Evolutionary conservation across 2,329 filamentous ascomycete genomes (phyloP).

Genomic region (Hypoxylon sp.): DNA sequence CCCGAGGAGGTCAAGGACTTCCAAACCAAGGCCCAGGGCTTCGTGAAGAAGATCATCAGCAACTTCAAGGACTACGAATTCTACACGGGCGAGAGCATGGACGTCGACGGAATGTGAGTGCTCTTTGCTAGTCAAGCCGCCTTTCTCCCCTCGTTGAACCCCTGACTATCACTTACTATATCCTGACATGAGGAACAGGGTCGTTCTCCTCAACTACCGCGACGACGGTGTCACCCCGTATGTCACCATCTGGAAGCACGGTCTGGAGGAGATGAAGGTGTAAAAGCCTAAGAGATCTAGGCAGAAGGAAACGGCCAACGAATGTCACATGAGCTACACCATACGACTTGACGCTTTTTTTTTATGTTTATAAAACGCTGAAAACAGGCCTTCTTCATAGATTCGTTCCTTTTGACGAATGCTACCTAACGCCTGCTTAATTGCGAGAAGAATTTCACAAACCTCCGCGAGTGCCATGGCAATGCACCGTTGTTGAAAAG

Average conservation of each 20-base stretch:
- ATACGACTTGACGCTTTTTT: slow-evolving; percentile 32
- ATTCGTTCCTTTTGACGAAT: slow-evolving; percentile 35
- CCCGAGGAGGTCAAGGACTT: slow-evolving; percentile 78
- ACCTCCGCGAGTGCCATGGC: slow-evolving; percentile 7
- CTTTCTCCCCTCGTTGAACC: slow-evolving; percentile 4
- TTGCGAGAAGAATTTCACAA: slow-evolving; percentile 19
- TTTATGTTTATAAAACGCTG: slow-evolving; percentile 26
- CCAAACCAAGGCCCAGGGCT: slow-evolving; percentile 76
- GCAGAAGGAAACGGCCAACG: slow-evolving; percentile 14
- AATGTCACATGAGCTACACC: slow-evolving; percentile 31
- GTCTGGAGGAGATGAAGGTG: slow-evolving; percentile 88
- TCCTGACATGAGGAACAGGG: slow-evolving; percentile 57
- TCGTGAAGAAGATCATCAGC: slow-evolving; percentile 78
- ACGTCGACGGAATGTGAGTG: slow-evolving; percentile 90
- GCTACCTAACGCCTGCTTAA: slow-evolving; percentile 22
- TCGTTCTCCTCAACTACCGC: slow-evolving; percentile 95
- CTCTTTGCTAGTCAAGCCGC: background rate
- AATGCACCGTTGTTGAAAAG: background rate
- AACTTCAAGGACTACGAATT: slow-evolving; percentile 98
- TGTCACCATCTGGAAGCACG: slow-evolving; percentile 94
- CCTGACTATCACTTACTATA: background rate
- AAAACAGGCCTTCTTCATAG: slow-evolving; percentile 34
- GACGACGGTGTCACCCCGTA: slow-evolving; percentile 94
- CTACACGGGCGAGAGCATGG: slow-evolving; percentile 90
- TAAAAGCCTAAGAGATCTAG: slow-evolving; percentile 56